phyloP scores from a whole-genome alignment of 225 moss, liverwort and hornwort species.

The Asterella californica region DNA sequence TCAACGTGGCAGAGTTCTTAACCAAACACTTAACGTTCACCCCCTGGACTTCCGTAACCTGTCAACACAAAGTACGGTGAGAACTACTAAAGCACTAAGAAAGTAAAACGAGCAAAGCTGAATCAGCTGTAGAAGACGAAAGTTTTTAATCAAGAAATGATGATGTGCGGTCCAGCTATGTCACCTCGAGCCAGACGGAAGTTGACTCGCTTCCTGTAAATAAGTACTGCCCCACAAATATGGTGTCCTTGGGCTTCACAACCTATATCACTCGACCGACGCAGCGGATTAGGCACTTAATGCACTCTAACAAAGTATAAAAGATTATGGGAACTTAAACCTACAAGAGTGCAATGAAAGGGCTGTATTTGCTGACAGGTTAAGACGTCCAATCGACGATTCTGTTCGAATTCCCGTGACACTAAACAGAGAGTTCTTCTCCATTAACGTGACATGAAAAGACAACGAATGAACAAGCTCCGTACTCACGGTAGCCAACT shows the following conservation, averaged over 20 bases:
- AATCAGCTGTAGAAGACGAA: not conserved
- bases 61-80: not conserved
- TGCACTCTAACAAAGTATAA: not conserved
- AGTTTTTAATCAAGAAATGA: not conserved
- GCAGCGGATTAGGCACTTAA: too few species aligned
- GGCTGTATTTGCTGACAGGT: not conserved
- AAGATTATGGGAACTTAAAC: too few species aligned
- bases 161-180: not conserved
- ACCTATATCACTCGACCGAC: slow-evolving; percentile 26
- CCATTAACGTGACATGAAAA: not conserved
- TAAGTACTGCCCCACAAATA: slow-evolving; percentile 80
- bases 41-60: slow-evolving; percentile 71
- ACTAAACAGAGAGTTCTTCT: not conserved
- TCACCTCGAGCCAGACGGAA: slow-evolving; percentile 51
- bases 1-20: slow-evolving; percentile 65
- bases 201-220: slow-evolving; percentile 84
- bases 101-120: not conserved
- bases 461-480: too few species aligned
- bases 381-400: not conserved
- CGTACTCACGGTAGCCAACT: slow-evolving; percentile 52
- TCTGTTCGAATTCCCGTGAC: not conserved
- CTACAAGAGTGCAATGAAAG: not conserved
- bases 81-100: not conserved
- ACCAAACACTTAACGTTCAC: slow-evolving; percentile 56
- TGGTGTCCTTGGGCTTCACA: slow-evolving; percentile 69